phyloP scores from a whole-genome alignment of 2,329 filamentous ascomycete genomes.

The Arthrocladium fulminans region DNA sequence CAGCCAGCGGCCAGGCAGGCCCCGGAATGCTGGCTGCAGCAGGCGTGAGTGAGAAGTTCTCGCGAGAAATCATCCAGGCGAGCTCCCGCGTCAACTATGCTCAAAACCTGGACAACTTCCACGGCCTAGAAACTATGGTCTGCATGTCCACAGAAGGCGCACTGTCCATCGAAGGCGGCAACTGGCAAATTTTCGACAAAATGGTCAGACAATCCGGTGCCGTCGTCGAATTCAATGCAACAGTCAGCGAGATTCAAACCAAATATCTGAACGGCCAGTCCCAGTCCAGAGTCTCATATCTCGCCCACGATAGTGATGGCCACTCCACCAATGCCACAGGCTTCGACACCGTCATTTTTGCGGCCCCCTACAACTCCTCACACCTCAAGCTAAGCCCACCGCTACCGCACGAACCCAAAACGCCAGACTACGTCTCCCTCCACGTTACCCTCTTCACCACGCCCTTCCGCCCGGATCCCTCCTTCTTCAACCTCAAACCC shows the following conservation, averaged over 20 bases:
- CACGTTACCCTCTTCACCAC: conserved; percentile 87
- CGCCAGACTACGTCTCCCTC: conserved; percentile 75
- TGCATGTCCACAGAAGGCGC: conserved; percentile 85
- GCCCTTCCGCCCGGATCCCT: conserved; percentile 59
- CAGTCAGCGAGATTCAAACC: conserved; percentile 53
- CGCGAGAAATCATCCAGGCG: conserved; percentile 77
- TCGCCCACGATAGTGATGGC: conserved; percentile 19
- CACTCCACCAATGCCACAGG: conserved; percentile 14
- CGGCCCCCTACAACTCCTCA: conserved; percentile 74
- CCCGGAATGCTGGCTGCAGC: conserved; percentile 61
- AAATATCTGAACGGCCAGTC: conserved; percentile 11
- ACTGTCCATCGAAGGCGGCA: conserved; percentile 69
- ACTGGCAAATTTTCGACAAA: conserved; percentile 85
- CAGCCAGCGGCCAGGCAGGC: conserved; percentile 62
- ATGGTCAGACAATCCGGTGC: conserved; percentile 63
- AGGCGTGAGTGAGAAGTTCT: conserved; percentile 58
- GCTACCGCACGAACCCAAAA: conserved; percentile 50
- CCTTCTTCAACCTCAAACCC: conserved; percentile 58
- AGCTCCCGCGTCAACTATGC: conserved; percentile 92
- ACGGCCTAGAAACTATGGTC: conserved; percentile 83
- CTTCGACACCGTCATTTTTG: conserved; percentile 76
- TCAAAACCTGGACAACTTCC: conserved; percentile 75
- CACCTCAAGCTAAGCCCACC: conserved; percentile 48
- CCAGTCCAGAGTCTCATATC: too few relatives aligned
- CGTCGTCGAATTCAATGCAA: conserved; percentile 55